These are phyloP conservation scores for Trichoderma sp. DNA, from an alignment of 2,329 filamentous ascomycete genomes.

Conservation along the genomic window DNA sequence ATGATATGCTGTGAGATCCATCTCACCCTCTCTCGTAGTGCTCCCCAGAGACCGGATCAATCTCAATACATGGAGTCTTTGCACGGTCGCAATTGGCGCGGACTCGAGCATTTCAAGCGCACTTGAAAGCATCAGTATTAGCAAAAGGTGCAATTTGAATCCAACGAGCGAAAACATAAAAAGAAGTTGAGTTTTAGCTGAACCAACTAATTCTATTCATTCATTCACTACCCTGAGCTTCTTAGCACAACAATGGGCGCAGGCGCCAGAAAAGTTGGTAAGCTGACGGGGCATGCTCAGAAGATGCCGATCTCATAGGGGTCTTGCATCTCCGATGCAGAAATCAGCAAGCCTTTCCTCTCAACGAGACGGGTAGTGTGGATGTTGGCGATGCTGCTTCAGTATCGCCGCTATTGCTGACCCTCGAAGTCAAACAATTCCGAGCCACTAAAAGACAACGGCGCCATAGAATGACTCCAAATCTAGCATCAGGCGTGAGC, in stretches of 20 bases:
- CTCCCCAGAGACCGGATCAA: constrained; percentile 12
- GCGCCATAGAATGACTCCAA: not conserved
- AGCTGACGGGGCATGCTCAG: constrained; percentile 13
- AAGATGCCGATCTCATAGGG: not conserved
- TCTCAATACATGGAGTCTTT: constrained; percentile 6
- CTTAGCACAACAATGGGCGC: constrained; percentile 11
- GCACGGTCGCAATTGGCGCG: constrained; percentile 13
- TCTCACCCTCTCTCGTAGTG: constrained; percentile 18
- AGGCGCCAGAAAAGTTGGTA: constrained; percentile 16
- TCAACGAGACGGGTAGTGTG: not conserved
- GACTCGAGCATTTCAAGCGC: constrained; percentile 13
- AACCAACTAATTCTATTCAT: not conserved
- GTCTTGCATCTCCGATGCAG: not conserved
- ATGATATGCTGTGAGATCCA: not conserved
- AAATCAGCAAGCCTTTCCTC: not conserved
- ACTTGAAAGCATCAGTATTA: not conserved
- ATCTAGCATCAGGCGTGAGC: not conserved
- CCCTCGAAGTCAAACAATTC: not conserved
- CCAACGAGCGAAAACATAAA: not conserved
- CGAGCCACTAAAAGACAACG: not conserved
- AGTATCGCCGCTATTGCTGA: not conserved
- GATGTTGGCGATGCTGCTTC: not conserved
- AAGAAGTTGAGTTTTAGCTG: not conserved
- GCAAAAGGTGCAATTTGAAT: not conserved
- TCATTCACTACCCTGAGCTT: constrained; percentile 9